Percentiles rank a stretch among this genome's conserved stretches.
phyloP scores from a whole-genome alignment of 257 asterid genomes.

The Solanum bulbocastanum region DNA sequence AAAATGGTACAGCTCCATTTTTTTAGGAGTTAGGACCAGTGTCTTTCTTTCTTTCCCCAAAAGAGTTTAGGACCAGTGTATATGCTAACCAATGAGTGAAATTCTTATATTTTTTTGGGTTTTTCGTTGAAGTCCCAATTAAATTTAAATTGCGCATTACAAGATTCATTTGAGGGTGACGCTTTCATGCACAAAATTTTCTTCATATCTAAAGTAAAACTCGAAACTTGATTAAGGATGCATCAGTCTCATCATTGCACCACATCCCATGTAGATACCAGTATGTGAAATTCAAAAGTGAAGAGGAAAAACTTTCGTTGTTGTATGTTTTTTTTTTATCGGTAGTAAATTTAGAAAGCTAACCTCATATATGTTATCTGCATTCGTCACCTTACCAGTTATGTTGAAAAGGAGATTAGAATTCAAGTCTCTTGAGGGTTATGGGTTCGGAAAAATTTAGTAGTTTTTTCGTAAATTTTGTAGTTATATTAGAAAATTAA shows the following conservation, averaged over 20 bases:
- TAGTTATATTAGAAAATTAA: too few species aligned
- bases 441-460: too few species aligned
- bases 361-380: not conserved
- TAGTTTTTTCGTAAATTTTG: too few species aligned
- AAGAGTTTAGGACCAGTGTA: not conserved
- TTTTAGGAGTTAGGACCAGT: not conserved
- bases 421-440: too few species aligned
- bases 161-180: accelerated
- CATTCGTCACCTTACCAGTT: not conserved
- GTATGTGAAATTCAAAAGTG: not conserved
- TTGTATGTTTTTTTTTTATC: not conserved
- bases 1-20: not conserved
- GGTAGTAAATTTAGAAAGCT: not conserved
- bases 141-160: not conserved
- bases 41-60: not conserved
- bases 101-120: not conserved
- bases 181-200: too few species aligned
- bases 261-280: not conserved
- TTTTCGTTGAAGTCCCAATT: accelerated
- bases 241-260: accelerated
- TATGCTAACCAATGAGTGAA: not conserved
- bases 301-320: not conserved
- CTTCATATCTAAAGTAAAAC: accelerated
- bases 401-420: not conserved
- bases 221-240: too few species aligned